Evolutionary conservation across 352 stramenopile species (phyloP), one percentile per base, ranked within the genome.

Genomic region (Paralagenidium karlingii): DNA sequence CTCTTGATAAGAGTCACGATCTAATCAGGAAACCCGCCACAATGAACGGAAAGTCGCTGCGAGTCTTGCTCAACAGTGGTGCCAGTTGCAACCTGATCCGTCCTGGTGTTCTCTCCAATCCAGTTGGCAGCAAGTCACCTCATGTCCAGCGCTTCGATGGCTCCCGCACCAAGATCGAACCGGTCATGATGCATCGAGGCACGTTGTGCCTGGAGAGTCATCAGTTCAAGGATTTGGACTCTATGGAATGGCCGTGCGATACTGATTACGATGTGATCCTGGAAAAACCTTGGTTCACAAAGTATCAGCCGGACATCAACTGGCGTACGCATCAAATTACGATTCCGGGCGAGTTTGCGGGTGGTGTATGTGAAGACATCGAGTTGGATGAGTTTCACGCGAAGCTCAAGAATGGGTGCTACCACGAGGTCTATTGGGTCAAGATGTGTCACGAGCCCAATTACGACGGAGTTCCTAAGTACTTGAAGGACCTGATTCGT

Each of bases 291-390:
- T 56, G 48, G 42, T 22, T 47, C 15, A 30, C 32, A 0, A 16
- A 47, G 33, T 56, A 33, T 15, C 19, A 56, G 5, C 48, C 40
- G 3, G n/a, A 22, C 3, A 43, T 51, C 34, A 24, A 56, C 38
- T 56, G 48, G 48, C 38, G 19, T 12, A 56, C 43, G 10, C 19
- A 56, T 30, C 27, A 31, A 10, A 21, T 51, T 27, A 25, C 4
- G 16, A 43, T 49, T 7, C 30, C 22, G 30, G 30, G 19, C 30
- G 3, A 22, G 19, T 20, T 7, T 22, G 22, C 16, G 30, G 16
- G 22, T 7, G 8, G 15, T 7, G 12, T 37, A 5, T 24, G 30
- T 15, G 26, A 8, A 22, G 26, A 47, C 21, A 41, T 22, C 19
- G 22, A 36, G 22, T 20, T 7, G 22, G 22, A 36, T 16, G 22